Evolutionary conservation across 2,329 filamentous ascomycete species (phyloP).

Genomic region (Botrytis tulipae): DNA sequence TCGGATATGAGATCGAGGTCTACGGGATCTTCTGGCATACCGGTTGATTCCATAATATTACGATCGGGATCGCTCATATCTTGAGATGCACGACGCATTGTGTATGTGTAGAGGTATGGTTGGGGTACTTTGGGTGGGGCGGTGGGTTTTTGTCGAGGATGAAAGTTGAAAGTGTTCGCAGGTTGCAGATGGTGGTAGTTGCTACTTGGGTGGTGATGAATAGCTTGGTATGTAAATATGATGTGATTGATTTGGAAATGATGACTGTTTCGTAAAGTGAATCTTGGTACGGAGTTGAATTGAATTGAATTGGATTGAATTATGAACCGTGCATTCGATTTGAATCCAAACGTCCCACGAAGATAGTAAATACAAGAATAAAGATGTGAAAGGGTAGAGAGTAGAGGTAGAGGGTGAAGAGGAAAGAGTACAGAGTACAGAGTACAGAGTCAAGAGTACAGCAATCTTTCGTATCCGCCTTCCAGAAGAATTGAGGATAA

Average conservation of each 20-base stretch:
- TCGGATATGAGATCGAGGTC: slow-evolving; percentile 35
- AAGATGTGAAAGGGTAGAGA: background rate
- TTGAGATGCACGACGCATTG: slow-evolving; percentile 37
- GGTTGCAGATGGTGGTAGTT: slow-evolving; percentile 16
- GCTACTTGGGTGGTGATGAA: background rate
- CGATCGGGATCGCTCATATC: slow-evolving; percentile 39
- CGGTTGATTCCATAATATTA: slow-evolving; percentile 37
- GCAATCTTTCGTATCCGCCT: slow-evolving; percentile 2
- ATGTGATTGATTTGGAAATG: slow-evolving; percentile 1
- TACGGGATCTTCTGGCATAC: slow-evolving; percentile 20
- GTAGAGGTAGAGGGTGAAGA: background rate
- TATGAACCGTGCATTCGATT: background rate
- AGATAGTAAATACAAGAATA: background rate
- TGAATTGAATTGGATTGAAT: background rate
- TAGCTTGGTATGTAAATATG: background rate
- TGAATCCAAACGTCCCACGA: background rate
- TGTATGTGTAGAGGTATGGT: slow-evolving; percentile 20
- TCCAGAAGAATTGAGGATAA: slow-evolving; percentile 3
- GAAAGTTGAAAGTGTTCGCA: slow-evolving; percentile 1
- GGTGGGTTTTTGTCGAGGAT: slow-evolving; percentile 17
- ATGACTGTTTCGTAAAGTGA: background rate
- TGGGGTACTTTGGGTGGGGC: slow-evolving; percentile 8
- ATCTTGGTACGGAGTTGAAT: background rate
- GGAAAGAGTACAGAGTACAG: background rate
- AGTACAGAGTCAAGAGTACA: background rate